A percentile compares a stretch with the other conserved stretches of the same genome.
phyloP scores from a whole-genome alignment of 768 basidiomycete species.

The Podaxis sp. region DNA sequence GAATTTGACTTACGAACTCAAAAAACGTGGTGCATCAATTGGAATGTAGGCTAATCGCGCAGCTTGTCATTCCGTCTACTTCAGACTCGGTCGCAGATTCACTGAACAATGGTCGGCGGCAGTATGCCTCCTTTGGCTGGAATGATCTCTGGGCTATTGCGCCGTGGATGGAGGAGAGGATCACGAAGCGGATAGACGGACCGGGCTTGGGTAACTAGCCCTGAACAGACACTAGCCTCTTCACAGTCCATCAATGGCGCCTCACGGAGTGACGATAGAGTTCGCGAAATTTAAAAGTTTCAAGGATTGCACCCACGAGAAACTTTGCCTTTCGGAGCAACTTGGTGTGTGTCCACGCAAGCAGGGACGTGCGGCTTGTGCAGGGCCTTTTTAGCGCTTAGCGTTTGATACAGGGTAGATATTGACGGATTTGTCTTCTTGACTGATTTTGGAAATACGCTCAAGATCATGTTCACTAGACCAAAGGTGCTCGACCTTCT shows the following conservation, averaged over 20 bases:
- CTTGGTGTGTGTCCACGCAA: background rate
- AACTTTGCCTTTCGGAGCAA: background rate
- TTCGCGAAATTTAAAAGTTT: background rate
- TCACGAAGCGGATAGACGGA: slow-evolving; percentile 66
- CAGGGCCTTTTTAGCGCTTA: background rate
- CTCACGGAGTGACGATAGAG: background rate
- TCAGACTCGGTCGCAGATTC: slow-evolving; percentile 31
- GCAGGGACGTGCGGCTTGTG: background rate
- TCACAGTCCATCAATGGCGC: background rate
- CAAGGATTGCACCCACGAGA: background rate
- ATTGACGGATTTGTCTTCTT: background rate
- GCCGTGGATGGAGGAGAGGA: slow-evolving; percentile 72
- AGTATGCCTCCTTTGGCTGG: slow-evolving; percentile 72
- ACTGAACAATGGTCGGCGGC: slow-evolving; percentile 45
- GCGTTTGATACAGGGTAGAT: background rate
- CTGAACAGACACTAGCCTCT: background rate
- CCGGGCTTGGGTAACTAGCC: slow-evolving; percentile 60
- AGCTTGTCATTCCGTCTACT: slow-evolving; percentile 42
- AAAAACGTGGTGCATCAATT: background rate
- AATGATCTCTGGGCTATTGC: slow-evolving; percentile 68
- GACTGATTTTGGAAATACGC: background rate
- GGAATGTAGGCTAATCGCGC: slow-evolving; percentile 54
- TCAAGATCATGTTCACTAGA: background rate
- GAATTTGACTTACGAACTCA: background rate
- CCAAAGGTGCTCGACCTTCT: background rate